Evolutionary conservation across 345 rosid species (phyloP).

Genomic region (Lumnitzera littorea): DNA sequence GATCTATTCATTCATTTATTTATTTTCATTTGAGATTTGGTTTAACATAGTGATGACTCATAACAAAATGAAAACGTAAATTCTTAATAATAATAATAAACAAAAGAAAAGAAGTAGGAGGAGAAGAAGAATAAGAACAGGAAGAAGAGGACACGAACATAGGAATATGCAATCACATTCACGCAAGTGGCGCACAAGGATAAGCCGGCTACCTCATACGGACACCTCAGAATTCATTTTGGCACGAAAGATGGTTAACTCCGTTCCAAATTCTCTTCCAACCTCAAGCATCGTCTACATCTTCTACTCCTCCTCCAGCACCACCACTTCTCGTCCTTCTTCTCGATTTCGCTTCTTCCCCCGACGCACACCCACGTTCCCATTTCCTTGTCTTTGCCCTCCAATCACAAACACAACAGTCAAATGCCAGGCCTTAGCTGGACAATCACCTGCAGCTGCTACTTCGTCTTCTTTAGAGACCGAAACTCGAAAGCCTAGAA

Average conservation of each 20-base stretch:
- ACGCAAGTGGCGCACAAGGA: constrained; percentile 6
- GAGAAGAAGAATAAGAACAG: too few species aligned
- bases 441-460: too few species aligned
- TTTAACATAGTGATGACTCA: too few species aligned
- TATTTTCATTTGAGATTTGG: too few species aligned
- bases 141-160: too few species aligned
- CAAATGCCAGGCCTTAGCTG: constrained; percentile 9
- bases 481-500: background rate
- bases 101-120: too few species aligned
- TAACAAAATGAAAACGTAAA: too few species aligned
- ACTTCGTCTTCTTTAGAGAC: background rate
- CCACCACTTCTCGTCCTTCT: background rate
- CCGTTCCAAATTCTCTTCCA: constrained; percentile 1
- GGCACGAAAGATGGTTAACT: background rate
- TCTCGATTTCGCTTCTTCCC: constrained; percentile 2
- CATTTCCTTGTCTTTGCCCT: background rate
- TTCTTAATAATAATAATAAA: too few species aligned
- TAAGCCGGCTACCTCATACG: background rate
- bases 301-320: constrained; percentile 1
- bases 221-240: background rate
- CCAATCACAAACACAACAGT: background rate
- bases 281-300: constrained; percentile 6
- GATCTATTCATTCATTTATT: too few species aligned
- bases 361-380: background rate
- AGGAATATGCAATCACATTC: too few species aligned